phyloP scores from a whole-genome alignment of 1,284 basidiomycete genomes.

The Melampsora larici-populina region DNA sequence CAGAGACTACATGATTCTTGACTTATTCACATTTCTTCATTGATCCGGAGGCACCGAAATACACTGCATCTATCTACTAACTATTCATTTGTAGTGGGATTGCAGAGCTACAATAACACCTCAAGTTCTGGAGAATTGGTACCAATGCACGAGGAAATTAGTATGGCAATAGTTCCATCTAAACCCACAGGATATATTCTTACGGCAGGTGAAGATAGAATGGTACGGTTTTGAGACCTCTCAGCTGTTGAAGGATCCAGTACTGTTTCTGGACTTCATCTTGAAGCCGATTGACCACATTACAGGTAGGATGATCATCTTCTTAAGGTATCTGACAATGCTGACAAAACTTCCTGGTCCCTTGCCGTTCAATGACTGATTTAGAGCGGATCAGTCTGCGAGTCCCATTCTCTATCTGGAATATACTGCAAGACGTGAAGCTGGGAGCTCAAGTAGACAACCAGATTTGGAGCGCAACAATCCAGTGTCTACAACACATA shows the following conservation, averaged over 20 bases:
- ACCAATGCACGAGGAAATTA: slow-evolving; percentile 54
- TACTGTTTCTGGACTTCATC: slow-evolving; percentile 68
- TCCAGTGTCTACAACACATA: slow-evolving; percentile 55
- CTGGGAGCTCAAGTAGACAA: slow-evolving; percentile 43
- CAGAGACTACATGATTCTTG: no score
- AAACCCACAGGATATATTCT: slow-evolving; percentile 66
- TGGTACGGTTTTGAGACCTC: slow-evolving; percentile 77
- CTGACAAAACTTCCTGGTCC: no score
- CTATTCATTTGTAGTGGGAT: slow-evolving; percentile 64
- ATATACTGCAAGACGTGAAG: slow-evolving; percentile 10
- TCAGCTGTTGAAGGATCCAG: slow-evolving; percentile 65
- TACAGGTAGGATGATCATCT: slow-evolving; percentile 61
- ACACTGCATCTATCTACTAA: slow-evolving; percentile 55
- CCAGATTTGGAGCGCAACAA: slow-evolving; percentile 15
- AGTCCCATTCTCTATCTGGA: slow-evolving; percentile 41
- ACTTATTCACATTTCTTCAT: no score
- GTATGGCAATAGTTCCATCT: slow-evolving; percentile 42
- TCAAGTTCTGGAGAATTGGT: slow-evolving; percentile 41
- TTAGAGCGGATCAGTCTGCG: slow-evolving; percentile 40
- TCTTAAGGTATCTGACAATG: not conserved
- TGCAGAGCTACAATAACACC: slow-evolving; percentile 65
- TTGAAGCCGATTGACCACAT: slow-evolving; percentile 65
- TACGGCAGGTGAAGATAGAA: slow-evolving; percentile 75
- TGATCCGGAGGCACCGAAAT: slow-evolving; percentile 1
- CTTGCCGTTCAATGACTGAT: not conserved